Evolutionary conservation across 345 rosid species (phyloP), one percentile per base, ranked within the genome.

Genomic region (Ailanthus altissimus): DNA sequence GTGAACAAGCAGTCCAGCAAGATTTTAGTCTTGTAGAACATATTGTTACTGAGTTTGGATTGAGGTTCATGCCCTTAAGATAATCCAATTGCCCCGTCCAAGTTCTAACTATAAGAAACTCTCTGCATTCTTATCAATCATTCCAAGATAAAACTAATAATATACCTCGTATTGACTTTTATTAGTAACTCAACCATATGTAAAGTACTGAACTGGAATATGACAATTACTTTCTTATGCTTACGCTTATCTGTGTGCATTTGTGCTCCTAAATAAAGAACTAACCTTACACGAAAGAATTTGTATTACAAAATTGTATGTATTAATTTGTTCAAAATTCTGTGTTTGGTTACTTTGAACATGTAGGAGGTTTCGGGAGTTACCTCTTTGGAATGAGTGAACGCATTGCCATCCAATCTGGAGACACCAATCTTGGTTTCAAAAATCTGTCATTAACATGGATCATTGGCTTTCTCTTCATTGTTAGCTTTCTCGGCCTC

Each of bases 401-500:
- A 75, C 81, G 80, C 4, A 76, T 91, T n/a, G 95, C 97, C 0
- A 74, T 42, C 1, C 88, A 86, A 75, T 83, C 93, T 56, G 83
- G 68, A 58, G 88, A 84, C 72, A 77, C 76, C 20, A 3, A 8
- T 12, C 81, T 72, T 46, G 87, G 85, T 50, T 72, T 79, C 64
- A 92, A 89, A 84, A 64, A 88, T 67, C 97, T 89, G 12, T 81
- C 89, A 1, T 36, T 91, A 32, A 75, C 87, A 8, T 91, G 98
- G 98, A 93, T 93, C 36, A 89, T 93, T 16, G 91, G 86, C 60
- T 94, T 92, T 83, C 93, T 94, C 59, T 91, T 94, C 78, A 77
- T 94, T 61, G 97, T 91, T 74, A 94, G 98, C 89, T 91, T 92
- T 86, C 88, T 88, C 70, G 98, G 98, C 74, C 94, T 94, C 76